Evolutionary conservation across 2,329 filamentous ascomycete species (phyloP), one percentile per base, ranked within the genome.

Genomic region (Aspergillus sp.): DNA sequence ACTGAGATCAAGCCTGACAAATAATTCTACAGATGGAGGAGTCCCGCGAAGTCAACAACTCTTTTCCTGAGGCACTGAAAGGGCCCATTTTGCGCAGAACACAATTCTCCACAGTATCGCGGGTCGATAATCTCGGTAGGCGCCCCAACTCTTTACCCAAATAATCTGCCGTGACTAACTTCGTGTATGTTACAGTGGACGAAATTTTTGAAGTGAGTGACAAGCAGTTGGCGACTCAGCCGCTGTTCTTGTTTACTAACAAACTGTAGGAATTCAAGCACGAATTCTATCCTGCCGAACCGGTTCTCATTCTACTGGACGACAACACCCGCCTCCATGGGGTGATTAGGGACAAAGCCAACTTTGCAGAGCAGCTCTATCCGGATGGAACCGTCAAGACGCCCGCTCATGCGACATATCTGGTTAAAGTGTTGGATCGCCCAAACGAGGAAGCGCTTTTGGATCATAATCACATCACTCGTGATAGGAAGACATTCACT

Each of bases 401-500:
- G 12, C 74, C 79, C 15, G 88, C 90, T 0, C 90, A 87, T 69
- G 89, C 90, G 23, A 84, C 90, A 54, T 96, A 96, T 71, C 87
- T 91, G 59, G 90, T 96, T 60, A 89, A 87, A 65, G 80, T 95
- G 31, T 84, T 89, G 55, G 85, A 88, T 59, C 81, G 83, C 39
- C 83, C 83, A 1, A 84, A 85, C 48, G 84, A 90, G 63, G 91
- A 96, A 73, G 88, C 87, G 11, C 80, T 91, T n/a, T 82, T 95
- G 17, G 89, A 93, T 65, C 89, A 91, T 73, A 81, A 89, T 50
- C 89, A 96, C 69, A 88, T 98, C 56, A 88, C 85, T 62, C 89
- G 95, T 61, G 93, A 97, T 70, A 87, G 92, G 52, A 96, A 93
- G 67, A 84, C 91, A 47, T 99, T 98, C 71, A 97, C 93, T 27